Percentiles rank a stretch among this genome's conserved stretches.
These are phyloP conservation scores for Rhodotorula sphaerocarpa DNA, from an alignment of 768 basidiomycete genomes.

Conservation along the genomic window DNA sequence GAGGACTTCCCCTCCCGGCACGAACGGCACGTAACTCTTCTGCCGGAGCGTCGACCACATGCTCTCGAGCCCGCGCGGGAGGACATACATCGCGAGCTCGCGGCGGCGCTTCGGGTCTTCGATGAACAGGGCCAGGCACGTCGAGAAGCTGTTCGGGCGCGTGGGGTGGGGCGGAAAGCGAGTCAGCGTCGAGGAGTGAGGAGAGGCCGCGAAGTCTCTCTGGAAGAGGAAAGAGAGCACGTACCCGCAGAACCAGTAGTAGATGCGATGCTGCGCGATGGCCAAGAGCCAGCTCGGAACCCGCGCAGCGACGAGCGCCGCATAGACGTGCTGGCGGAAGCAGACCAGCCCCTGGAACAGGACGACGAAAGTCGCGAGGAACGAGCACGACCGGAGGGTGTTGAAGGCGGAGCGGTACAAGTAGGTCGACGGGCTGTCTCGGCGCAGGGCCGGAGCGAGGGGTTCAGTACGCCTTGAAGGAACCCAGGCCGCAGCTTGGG, in stretches of 20 bases:
- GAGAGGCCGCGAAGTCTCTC: background rate
- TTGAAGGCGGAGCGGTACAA: slow-evolving; percentile 60
- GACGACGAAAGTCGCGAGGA: slow-evolving; percentile 71
- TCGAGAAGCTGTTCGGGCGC: slow-evolving; percentile 63
- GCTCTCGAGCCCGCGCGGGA: slow-evolving; percentile 84
- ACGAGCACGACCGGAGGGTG: slow-evolving; percentile 73
- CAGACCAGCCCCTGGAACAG: slow-evolving; percentile 55
- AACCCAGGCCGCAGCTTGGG: too few species aligned
- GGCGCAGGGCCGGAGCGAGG: background rate
- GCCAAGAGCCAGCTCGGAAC: slow-evolving; percentile 46
- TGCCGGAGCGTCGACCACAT: slow-evolving; percentile 74
- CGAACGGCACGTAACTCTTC: slow-evolving; percentile 57
- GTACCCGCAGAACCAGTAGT: slow-evolving; percentile 54
- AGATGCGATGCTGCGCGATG: slow-evolving; percentile 58
- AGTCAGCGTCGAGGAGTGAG: slow-evolving; percentile 21
- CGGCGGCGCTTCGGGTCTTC: slow-evolving; percentile 81
- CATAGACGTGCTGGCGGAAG: slow-evolving; percentile 31
- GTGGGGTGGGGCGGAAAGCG: too few species aligned
- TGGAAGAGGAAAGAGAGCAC: background rate
- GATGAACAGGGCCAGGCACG: slow-evolving; percentile 70
- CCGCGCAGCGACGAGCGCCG: slow-evolving; percentile 14
- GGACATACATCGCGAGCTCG: slow-evolving; percentile 70
- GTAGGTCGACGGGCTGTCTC: slow-evolving; percentile 41
- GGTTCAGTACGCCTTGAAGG: background rate
- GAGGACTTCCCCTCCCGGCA: slow-evolving; percentile 44